Conservation (phyloP, 805 yeast species). For the Teunomyces panamensis region DNA sequence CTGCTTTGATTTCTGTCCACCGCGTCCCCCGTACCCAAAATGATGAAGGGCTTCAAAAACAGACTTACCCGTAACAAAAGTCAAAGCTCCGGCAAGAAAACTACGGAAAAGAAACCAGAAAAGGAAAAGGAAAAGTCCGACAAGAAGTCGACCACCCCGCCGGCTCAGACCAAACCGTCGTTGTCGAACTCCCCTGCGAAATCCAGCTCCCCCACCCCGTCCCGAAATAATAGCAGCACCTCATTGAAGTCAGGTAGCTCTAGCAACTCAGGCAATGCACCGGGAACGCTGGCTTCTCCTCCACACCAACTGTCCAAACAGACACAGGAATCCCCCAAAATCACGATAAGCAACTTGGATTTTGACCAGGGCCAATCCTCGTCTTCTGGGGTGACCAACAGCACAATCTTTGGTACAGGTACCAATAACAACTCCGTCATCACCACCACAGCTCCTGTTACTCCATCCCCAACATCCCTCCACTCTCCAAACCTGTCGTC, state of each 20-base stretch:
- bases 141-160: slow-evolving; percentile 18
- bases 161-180: slow-evolving; percentile 14
- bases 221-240: slow-evolving; percentile 27
- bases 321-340: slow-evolving; percentile 19
- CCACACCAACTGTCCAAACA: slow-evolving; percentile 17
- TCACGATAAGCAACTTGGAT: slow-evolving; percentile 16
- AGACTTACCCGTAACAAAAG: slow-evolving; percentile 43
- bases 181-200: slow-evolving; percentile 22
- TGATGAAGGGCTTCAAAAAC: slow-evolving; percentile 76
- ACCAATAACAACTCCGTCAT: slow-evolving; percentile 9
- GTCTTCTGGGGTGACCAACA: slow-evolving; percentile 4
- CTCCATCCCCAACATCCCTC: slow-evolving; percentile 24
- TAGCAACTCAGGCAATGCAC: neutral
- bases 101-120: slow-evolving; percentile 35
- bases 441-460: slow-evolving; percentile 10
- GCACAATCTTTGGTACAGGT: slow-evolving; percentile 6
- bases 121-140: slow-evolving; percentile 43
- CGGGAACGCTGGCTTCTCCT: slow-evolving; percentile 4
- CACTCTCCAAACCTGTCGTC: slow-evolving; percentile 13
- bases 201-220: slow-evolving; percentile 33
- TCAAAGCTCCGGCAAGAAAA: slow-evolving; percentile 29
- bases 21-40: slow-evolving; percentile 27
- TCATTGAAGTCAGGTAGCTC: slow-evolving; percentile 22
- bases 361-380: slow-evolving; percentile 5
- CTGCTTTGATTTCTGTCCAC: neutral